Conservation (phyloP, 2,329 filamentous ascomycete genomes). For the Pyrenophora graminea region DNA sequence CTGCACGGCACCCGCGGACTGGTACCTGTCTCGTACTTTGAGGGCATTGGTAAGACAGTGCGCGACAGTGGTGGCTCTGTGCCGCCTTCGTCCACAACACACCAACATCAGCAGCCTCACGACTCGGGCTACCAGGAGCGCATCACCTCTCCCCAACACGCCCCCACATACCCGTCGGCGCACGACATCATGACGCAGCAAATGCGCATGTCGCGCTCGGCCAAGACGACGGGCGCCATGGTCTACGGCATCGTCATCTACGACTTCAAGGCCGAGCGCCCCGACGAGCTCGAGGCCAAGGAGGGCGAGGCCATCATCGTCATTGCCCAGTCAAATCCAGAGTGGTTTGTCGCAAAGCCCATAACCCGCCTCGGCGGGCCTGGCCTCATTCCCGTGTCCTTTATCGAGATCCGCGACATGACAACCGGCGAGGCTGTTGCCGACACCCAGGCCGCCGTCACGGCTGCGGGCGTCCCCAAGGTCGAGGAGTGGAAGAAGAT, state of each 20-base stretch:
- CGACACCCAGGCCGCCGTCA: constrained; percentile 83
- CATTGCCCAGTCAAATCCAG: constrained; percentile 95
- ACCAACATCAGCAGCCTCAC: constrained; percentile 65
- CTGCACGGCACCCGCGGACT: constrained; percentile 85
- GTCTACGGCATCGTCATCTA: constrained; percentile 97
- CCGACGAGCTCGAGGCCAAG: constrained; percentile 95
- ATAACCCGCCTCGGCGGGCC: constrained; percentile 95
- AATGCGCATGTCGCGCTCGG: constrained; percentile 47
- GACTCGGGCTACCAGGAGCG: constrained; percentile 86
- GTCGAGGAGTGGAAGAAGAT: constrained; percentile 99
- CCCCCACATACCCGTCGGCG: constrained; percentile 37
- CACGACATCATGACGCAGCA: constrained; percentile 35
- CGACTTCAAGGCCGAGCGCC: constrained; percentile 90
- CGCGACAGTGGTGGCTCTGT: constrained; percentile 71
- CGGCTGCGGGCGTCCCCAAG: constrained; percentile 84
- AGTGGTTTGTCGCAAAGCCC: constrained; percentile 99
- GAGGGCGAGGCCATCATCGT: constrained; percentile 96
- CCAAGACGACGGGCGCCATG: constrained; percentile 73
- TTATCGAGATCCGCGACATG: constrained; percentile 96
- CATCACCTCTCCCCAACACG: constrained; percentile 17
- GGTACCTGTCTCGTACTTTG: constrained; percentile 93
- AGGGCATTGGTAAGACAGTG: constrained; percentile 88
- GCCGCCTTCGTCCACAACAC: constrained; percentile 46
- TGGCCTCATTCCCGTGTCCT: constrained; percentile 92
- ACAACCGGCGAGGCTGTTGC: constrained; percentile 78